Base-by-base conservation (phyloP, 371 early-diverging fungal genomes). In the Mucor piriformis region DNA sequence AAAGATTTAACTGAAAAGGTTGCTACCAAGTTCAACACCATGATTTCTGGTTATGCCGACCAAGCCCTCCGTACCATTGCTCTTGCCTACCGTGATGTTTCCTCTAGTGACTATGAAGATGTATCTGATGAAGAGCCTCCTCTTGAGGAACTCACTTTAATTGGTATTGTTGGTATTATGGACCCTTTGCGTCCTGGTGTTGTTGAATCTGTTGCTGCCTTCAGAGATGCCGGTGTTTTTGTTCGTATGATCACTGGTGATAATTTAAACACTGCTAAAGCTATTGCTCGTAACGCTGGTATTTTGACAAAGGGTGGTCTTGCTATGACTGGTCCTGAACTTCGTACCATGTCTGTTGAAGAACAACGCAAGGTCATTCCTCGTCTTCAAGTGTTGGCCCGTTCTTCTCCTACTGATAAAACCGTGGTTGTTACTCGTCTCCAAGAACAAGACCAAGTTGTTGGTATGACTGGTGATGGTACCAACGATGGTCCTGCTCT, bases 161-260 rank as follows among this genome's bases (percentile, higher is more conserved):
- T 93, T 44, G 94, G 90, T 54, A 82, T 96, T 32, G 85, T 96
- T 54, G 96, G 95, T 53, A 95, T 98, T 70, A 81, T 91, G 84
- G 98, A 96, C 76, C 96, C 96, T 13, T 83, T 95, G 33, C 87
- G 96, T 49, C 89, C 89, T 38, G 95, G 91, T 61, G 97, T 96
- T 3, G 85, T 85, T 18, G 88, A 87, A 66, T 90, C 95, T 21
- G 93, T 96, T 6, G 77, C 75, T 29, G 79, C 79, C 37, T 95
- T 94, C 71, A 83, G 87, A 59, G 79, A 83, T 54, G 97, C 98
- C 33, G 97, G 97, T 59, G 92, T 97, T n/a, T 82, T 85, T 68
- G 94, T 96, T 15, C 89, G 93, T 27, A 96, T 98, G 95, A 95
- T 97, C 53, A 98, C 99, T 5, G 99, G 99, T 59, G 99, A 98